Evolutionary conservation across 176 grass and related monocot genomes (phyloP).

Genomic region (Leersia perrieri): DNA sequence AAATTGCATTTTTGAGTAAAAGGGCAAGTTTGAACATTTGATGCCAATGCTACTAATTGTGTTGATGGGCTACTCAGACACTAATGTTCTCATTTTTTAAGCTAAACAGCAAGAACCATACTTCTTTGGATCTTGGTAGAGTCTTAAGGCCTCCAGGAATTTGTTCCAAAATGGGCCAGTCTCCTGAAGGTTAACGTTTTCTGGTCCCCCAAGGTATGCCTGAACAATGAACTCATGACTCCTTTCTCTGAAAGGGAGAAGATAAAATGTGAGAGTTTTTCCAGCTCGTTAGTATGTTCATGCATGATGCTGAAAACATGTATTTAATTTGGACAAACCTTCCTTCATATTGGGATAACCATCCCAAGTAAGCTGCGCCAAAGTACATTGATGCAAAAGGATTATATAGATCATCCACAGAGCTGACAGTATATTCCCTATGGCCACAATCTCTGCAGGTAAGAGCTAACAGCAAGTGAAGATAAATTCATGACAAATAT

Average conservation of each 20-base stretch:
- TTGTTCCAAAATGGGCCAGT: slow-evolving; percentile 81
- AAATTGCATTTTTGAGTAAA: not conserved
- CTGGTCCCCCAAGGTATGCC: slow-evolving; percentile 83
- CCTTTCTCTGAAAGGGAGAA: slow-evolving; percentile 49
- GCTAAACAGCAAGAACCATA: slow-evolving; percentile 27
- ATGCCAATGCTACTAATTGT: not conserved
- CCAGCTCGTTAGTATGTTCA: not conserved
- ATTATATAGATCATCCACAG: slow-evolving; percentile 93
- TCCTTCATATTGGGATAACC: slow-evolving; percentile 80
- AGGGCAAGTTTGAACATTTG: slow-evolving; percentile 10
- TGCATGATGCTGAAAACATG: slow-evolving; percentile 4
- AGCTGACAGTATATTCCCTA: slow-evolving; percentile 64
- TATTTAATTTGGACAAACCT: slow-evolving; percentile 46
- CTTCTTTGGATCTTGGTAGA: slow-evolving; percentile 82
- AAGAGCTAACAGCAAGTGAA: slow-evolving; percentile 16
- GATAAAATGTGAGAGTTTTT: slow-evolving; percentile 5
- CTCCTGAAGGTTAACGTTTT: slow-evolving; percentile 93
- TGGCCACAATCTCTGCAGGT: slow-evolving; percentile 64
- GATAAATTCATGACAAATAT: not conserved
- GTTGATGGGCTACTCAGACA: slow-evolving; percentile 2
- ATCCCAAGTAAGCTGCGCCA: slow-evolving; percentile 74
- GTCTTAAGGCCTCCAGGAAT: slow-evolving; percentile 69
- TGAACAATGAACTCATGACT: slow-evolving; percentile 87
- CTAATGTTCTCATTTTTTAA: not conserved
- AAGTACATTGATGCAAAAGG: slow-evolving; percentile 99